A percentile compares a stretch with the other conserved stretches of the same genome.
phyloP scores from a whole-genome alignment of 768 basidiomycete genomes.

The Mycena vulgaris region DNA sequence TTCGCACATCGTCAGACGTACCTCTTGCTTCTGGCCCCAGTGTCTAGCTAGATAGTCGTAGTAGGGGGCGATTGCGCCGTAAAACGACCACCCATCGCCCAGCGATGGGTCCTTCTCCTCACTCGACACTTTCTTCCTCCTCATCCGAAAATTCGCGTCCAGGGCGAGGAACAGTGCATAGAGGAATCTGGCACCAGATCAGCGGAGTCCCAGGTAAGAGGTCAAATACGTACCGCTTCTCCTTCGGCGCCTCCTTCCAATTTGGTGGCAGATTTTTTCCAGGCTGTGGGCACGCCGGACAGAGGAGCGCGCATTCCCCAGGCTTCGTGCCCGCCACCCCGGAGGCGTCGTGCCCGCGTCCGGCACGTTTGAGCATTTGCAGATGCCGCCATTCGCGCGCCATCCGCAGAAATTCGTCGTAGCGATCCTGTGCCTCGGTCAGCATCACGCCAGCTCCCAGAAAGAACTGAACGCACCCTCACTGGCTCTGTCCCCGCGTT shows the following conservation, averaged over 20 bases:
- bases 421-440: constrained; percentile 24
- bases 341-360: too few relatives aligned
- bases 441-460: neutral
- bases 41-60: constrained; percentile 26
- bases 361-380: too few relatives aligned
- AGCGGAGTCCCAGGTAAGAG: constrained; percentile 14
- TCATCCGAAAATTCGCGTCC: constrained; percentile 45
- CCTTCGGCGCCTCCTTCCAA: constrained; percentile 22
- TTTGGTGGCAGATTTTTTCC: constrained; percentile 41
- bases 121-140: constrained; percentile 30
- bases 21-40: constrained; percentile 11
- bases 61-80: constrained; percentile 11
- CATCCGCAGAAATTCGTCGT: constrained; percentile 37
- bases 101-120: constrained; percentile 36
- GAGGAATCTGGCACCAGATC: constrained; percentile 18
- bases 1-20: neutral
- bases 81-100: constrained; percentile 35
- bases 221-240: too few relatives aligned
- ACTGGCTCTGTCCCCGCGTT: neutral
- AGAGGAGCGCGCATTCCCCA: too few relatives aligned
- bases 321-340: too few relatives aligned
- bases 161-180: constrained; percentile 35
- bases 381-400: too few relatives aligned
- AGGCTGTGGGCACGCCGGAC: constrained; percentile 47
- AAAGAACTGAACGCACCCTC: neutral